phyloP scores from a whole-genome alignment of 768 basidiomycete genomes.

The Zangia roseola region DNA sequence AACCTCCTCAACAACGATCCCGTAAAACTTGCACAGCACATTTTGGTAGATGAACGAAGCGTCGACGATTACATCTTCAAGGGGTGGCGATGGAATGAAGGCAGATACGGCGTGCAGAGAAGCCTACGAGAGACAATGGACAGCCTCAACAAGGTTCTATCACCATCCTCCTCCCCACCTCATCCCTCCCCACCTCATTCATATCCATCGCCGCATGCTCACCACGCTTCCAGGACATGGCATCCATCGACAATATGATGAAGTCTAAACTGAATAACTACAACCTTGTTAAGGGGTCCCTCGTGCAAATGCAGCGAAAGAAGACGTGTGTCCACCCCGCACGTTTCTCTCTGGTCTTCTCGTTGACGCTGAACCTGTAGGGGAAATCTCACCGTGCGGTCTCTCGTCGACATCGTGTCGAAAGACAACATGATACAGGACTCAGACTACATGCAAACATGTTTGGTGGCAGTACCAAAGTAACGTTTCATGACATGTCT shows the following conservation, averaged over 20 bases:
- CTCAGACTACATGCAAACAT: constrained; percentile 92
- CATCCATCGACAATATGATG: constrained; percentile 90
- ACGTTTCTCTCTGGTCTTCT: constrained; percentile 3
- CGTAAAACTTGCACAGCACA: constrained; percentile 68
- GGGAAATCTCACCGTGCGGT: constrained; percentile 92
- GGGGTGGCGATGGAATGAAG: constrained; percentile 92
- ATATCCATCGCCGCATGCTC: constrained; percentile 20
- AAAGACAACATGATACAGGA: constrained; percentile 80
- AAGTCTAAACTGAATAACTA: constrained; percentile 90
- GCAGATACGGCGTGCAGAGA: constrained; percentile 83
- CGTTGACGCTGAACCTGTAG: constrained; percentile 39
- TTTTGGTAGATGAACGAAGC: constrained; percentile 74
- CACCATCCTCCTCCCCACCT: constrained; percentile 12
- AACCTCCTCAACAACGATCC: constrained; percentile 89
- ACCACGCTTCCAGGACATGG: constrained; percentile 66
- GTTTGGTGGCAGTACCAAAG: constrained; percentile 94
- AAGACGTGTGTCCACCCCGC: constrained; percentile 59
- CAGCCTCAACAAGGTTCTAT: constrained; percentile 72
- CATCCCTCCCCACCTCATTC: constrained; percentile 17
- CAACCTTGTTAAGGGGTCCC: constrained; percentile 89
- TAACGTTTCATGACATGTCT: constrained; percentile 38
- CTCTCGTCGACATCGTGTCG: constrained; percentile 80
- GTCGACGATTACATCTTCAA: constrained; percentile 79
- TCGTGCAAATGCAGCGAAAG: constrained; percentile 92
- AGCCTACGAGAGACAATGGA: constrained; percentile 85